Conservation (phyloP, 2,329 filamentous ascomycete species). For the Plectosphaerella sp. region DNA sequence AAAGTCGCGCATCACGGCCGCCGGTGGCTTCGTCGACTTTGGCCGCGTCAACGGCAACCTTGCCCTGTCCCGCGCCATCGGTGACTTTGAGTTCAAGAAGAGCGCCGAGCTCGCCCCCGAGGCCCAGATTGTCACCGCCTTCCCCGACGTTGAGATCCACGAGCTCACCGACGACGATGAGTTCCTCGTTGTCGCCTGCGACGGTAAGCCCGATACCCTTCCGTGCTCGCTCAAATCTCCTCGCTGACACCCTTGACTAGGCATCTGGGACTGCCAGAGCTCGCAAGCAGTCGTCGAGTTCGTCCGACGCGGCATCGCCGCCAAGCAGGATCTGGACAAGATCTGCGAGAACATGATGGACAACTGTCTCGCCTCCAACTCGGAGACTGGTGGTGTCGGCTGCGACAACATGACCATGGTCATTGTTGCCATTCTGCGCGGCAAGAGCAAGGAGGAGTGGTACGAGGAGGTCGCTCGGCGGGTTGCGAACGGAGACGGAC, state of each 20-base stretch:
- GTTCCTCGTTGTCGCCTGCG: conserved; percentile 88
- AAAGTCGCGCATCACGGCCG: conserved; percentile 91
- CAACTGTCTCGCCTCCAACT: conserved; percentile 96
- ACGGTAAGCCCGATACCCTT: conserved; percentile 56
- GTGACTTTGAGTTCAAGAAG: conserved; percentile 99
- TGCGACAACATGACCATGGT: conserved; percentile 99
- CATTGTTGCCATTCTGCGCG: conserved; percentile 82
- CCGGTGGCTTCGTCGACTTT: conserved; percentile 97
- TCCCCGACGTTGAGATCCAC: conserved; percentile 88
- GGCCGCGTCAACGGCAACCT: conserved; percentile 98
- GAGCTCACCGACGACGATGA: conserved; percentile 91
- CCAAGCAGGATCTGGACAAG: conserved; percentile 88
- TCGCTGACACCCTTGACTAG: conserved; percentile 38
- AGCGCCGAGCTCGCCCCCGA: conserved; percentile 95
- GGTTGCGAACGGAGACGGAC: conserved; percentile 94
- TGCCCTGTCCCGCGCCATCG: conserved; percentile 92
- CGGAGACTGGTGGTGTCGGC: conserved; percentile 93
- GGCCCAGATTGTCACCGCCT: conserved; percentile 97
- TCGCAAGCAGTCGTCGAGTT: conserved; percentile 97
- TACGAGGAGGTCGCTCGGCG: conserved; percentile 92
- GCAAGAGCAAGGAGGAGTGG: conserved; percentile 95
- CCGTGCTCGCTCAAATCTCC: not conserved
- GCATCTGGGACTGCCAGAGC: conserved; percentile 99
- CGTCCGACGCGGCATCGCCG: conserved; percentile 90
- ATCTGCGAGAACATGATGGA: conserved; percentile 99